Conservation (phyloP, 805 yeast genomes). For the Saccharomycopsis microspora region DNA sequence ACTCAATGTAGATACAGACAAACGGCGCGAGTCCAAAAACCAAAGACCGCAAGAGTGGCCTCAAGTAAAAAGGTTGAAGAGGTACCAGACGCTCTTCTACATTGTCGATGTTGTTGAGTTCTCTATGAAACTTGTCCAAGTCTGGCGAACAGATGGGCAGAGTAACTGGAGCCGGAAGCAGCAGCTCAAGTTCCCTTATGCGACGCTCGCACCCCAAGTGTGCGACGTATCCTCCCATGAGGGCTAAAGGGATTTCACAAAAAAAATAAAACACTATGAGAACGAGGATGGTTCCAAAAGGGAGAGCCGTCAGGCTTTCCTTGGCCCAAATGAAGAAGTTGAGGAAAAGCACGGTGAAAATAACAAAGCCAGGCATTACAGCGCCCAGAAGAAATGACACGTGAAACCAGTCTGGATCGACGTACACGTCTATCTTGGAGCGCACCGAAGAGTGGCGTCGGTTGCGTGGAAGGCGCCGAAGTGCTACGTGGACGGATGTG, state of each 20-base stretch:
- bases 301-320: conserved; percentile 65
- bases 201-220: conserved; percentile 22
- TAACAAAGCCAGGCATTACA: conserved; percentile 33
- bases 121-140: background rate
- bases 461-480: background rate
- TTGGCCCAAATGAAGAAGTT: conserved; percentile 69
- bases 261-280: conserved; percentile 48
- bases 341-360: conserved; percentile 40
- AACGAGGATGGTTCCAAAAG: conserved; percentile 61
- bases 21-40: conserved; percentile 69
- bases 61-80: background rate
- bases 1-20: conserved; percentile 69
- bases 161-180: conserved; percentile 21
- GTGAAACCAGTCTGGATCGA: conserved; percentile 11
- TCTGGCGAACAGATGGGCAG: conserved; percentile 19
- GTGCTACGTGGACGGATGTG: conserved; percentile 30
- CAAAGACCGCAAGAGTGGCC: conserved; percentile 22
- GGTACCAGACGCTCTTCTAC: background rate
- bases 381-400: conserved; percentile 37
- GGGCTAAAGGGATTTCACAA: conserved; percentile 64
- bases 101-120: background rate
- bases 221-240: conserved; percentile 55
- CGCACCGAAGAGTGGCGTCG: background rate
- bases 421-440: background rate
- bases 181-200: background rate